Base-by-base conservation (phyloP, 225 moss, liverwort and hornwort species). In the Bryoerythrophyllum caledonicum region DNA sequence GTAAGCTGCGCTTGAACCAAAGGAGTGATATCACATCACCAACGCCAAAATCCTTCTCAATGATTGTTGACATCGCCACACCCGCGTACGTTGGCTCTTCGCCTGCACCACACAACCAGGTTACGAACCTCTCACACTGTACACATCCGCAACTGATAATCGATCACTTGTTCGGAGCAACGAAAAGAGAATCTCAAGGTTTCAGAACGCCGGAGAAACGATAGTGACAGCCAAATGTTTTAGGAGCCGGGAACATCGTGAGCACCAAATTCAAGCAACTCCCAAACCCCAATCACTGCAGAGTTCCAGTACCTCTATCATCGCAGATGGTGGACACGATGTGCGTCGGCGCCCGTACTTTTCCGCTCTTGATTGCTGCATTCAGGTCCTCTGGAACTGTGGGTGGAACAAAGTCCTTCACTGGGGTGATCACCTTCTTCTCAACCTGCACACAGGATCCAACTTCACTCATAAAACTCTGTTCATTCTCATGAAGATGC, bases 31-130 rank as follows among this genome's bases (percentile, higher is more conserved):
- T 92, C 7, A 92, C 91, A 60, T 92, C 91, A 37, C 89, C 91
- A 14, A 92, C 20, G 24, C 89, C 76, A 46, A 80, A 92, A 49
- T 82, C 87, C 63, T 84, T 78, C 78, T 92, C 89, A 72, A 92
- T 92, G 20, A 92, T 92, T 59, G 83, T 86, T 6, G 91, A 92
- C 91, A 92, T 92, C 16, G 91, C 65, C 52, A 92, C 84, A 16
- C 92, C 92, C 2, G 88, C 90, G 75, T 92, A 92, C n/a, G 90
- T 90, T 60, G 92, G 92, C 73, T 92, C 92, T 82, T 92, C 92
- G 54, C 92, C 83, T 83, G 49, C 53, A 74, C 40, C 4, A 23
- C 40, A 52, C 2, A 32, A 40, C 13, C 32, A 48, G 17, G 34
- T 48, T 28, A 65, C 27, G 15, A 65, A 73, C 23, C 15, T 27